phyloP scores from a whole-genome alignment of 768 basidiomycete genomes.

The Tephrocybe sp. region DNA sequence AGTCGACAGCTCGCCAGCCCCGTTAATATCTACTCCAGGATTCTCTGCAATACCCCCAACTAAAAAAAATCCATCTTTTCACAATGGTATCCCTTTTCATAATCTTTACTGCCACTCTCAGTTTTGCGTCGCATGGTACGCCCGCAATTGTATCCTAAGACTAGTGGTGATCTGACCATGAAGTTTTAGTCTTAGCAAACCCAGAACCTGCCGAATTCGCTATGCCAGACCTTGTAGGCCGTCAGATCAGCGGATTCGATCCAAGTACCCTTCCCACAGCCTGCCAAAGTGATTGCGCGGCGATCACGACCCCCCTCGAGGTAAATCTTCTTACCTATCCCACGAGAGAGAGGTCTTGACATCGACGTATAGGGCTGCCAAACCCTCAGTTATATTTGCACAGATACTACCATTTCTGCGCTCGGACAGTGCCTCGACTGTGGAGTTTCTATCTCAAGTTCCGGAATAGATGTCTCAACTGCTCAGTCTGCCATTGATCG shows the following conservation, averaged over 20 bases:
- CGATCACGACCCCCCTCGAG: not conserved
- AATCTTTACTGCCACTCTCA: not conserved
- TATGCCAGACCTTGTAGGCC: not conserved
- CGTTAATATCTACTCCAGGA: too few species aligned
- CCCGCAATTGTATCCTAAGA: not conserved
- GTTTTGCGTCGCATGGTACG: not conserved
- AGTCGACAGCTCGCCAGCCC: too few species aligned
- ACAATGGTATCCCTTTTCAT: not conserved
- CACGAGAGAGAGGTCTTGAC: not conserved
- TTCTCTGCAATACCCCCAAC: too few species aligned
- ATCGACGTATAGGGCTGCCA: constrained; percentile 1
- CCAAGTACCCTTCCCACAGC: not conserved
- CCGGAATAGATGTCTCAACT: constrained; percentile 2
- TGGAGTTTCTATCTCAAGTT: constrained; percentile 3
- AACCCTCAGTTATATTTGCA: constrained; percentile 8
- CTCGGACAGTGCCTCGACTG: constrained; percentile 12
- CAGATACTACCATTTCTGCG: not conserved
- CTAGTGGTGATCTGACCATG: not conserved
- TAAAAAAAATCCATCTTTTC: too few species aligned
- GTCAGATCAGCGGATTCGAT: not conserved
- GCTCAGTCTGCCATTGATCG: constrained; percentile 10
- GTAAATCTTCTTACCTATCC: not conserved
- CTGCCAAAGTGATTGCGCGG: not conserved
- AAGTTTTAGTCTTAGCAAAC: not conserved
- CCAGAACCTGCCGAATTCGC: not conserved